Percentiles rank a stretch among this genome's conserved stretches.
Evolutionary conservation across 768 basidiomycete genomes (phyloP).

Genomic region (Mycena rebaudengoi): DNA sequence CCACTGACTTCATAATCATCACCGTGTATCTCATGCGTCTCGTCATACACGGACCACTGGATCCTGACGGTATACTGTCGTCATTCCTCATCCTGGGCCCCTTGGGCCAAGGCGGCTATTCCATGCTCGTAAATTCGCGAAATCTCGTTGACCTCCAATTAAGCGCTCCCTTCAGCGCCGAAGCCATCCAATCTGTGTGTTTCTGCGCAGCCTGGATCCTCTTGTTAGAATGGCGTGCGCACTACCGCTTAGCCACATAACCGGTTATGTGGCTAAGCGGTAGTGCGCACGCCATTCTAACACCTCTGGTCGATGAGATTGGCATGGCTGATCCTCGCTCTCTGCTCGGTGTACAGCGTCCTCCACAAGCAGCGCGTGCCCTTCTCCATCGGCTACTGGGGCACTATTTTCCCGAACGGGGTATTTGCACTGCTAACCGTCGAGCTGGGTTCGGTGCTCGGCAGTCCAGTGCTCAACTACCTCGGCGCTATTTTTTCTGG

Average conservation of each 20-base stretch:
- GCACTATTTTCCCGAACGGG: slow-evolving; percentile 63
- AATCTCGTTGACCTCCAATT: slow-evolving; percentile 53
- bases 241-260: no score
- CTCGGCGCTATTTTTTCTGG: slow-evolving; percentile 64
- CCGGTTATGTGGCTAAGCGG: no score
- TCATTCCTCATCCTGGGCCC: slow-evolving; percentile 69
- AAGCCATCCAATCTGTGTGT: slow-evolving; percentile 53
- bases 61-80: slow-evolving; percentile 49
- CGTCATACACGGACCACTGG: slow-evolving; percentile 54
- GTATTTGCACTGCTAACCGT: slow-evolving; percentile 60
- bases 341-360: slow-evolving; percentile 48
- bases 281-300: no score
- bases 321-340: slow-evolving; percentile 56
- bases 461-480: slow-evolving; percentile 58
- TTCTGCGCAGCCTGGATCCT: slow-evolving; percentile 56
- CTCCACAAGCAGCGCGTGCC: slow-evolving; percentile 42
- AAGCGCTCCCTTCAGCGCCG: slow-evolving; percentile 52
- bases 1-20: slow-evolving; percentile 62
- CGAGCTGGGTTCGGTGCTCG: slow-evolving; percentile 56
- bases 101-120: slow-evolving; percentile 63
- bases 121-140: slow-evolving; percentile 55
- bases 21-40: slow-evolving; percentile 60
- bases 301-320: slow-evolving; percentile 68
- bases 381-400: slow-evolving; percentile 62
- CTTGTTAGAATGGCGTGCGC: no score